A percentile compares a stretch with the other conserved stretches of the same genome.
phyloP scores from a whole-genome alignment of 2,329 filamentous ascomycete species.

The Penicillium decumbens region DNA sequence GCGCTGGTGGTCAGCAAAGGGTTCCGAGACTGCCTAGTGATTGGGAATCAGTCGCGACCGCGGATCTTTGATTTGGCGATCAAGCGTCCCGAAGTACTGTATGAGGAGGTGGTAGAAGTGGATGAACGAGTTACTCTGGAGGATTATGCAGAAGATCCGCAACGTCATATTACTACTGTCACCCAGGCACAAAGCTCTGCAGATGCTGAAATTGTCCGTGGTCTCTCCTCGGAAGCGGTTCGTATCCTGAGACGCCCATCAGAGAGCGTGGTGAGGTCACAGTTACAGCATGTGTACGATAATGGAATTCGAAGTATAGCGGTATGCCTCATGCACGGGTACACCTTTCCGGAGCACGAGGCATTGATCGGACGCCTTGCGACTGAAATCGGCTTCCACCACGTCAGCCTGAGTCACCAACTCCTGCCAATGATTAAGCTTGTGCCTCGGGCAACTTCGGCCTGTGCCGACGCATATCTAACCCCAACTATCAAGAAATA shows the following conservation, averaged over 20 bases:
- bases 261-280: constrained; percentile 50
- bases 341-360: constrained; percentile 86
- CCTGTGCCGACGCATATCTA: constrained; percentile 74
- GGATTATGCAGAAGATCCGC: constrained; percentile 84
- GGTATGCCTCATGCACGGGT: constrained; percentile 87
- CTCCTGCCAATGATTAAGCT: constrained; percentile 88
- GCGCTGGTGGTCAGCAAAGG: constrained; percentile 82
- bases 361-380: constrained; percentile 71
- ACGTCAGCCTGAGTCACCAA: constrained; percentile 75
- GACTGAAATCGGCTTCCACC: constrained; percentile 72
- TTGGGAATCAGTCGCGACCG: constrained; percentile 85
- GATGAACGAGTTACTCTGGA: constrained; percentile 88
- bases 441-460: constrained; percentile 68
- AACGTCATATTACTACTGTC: constrained; percentile 53
- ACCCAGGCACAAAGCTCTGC: constrained; percentile 32
- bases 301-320: constrained; percentile 74
- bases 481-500: constrained; percentile 76
- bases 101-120: constrained; percentile 79
- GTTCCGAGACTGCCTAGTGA: constrained; percentile 80
- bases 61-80: constrained; percentile 90
- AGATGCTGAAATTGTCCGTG: constrained; percentile 59
- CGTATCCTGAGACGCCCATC: constrained; percentile 61
- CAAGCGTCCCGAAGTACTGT: constrained; percentile 78
- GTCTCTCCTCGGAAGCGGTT: constrained; percentile 69
- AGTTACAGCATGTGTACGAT: constrained; percentile 64